Conservation (phyloP, 1,284 basidiomycete species). For the Melampsora abietis-canadensis region DNA sequence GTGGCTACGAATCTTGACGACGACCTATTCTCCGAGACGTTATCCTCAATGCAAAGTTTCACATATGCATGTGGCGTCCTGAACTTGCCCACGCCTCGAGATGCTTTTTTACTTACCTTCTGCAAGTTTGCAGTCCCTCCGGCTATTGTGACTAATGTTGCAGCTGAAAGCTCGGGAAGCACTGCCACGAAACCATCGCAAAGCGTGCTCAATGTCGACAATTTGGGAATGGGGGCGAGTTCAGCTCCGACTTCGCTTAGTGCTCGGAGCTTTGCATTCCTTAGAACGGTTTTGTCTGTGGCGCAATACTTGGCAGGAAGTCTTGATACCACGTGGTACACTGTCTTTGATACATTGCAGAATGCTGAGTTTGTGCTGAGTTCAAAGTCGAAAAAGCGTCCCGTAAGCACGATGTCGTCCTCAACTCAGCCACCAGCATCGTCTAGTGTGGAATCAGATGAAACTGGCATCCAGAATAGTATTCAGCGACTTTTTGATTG, state of each 20-base stretch:
- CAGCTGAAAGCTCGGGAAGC: constrained; percentile 59
- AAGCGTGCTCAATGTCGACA: constrained; percentile 64
- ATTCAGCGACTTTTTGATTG: constrained; percentile 41
- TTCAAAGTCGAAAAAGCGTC: constrained; percentile 56
- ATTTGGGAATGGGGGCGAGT: constrained; percentile 61
- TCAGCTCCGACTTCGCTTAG: constrained; percentile 61
- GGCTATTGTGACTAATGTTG: constrained; percentile 76
- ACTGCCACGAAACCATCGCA: constrained; percentile 61
- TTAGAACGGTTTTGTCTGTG: constrained; percentile 75
- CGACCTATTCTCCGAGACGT: constrained; percentile 76
- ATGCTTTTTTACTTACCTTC: constrained; percentile 82
- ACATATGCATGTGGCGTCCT: constrained; percentile 87
- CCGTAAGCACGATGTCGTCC: constrained; percentile 25
- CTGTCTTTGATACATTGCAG: constrained; percentile 81
- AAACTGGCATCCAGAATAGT: constrained; percentile 33
- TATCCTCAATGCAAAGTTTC: constrained; percentile 75
- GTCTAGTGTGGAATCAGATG: constrained; percentile 30
- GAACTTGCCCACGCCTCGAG: constrained; percentile 76
- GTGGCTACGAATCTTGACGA: constrained; percentile 84
- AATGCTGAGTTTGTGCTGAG: constrained; percentile 86
- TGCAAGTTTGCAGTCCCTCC: constrained; percentile 83
- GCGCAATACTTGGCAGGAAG: constrained; percentile 77
- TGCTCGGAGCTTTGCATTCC: constrained; percentile 81
- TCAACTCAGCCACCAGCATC: constrained; percentile 6
- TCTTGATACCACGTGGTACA: constrained; percentile 83